Base-by-base conservation (phyloP, 768 basidiomycete genomes). In the Xerocomellus intermedius region DNA sequence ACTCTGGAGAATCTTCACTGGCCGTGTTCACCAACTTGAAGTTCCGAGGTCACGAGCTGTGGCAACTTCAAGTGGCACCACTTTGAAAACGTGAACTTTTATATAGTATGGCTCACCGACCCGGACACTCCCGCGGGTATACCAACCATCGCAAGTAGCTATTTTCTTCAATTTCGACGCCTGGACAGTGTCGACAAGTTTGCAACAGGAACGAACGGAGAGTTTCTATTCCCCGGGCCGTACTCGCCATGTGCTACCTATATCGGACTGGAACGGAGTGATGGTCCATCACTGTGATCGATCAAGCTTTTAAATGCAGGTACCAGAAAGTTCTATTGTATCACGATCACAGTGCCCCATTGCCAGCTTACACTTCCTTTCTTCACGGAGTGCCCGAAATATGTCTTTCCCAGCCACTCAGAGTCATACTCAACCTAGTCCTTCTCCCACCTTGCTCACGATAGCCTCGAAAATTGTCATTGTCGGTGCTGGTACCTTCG, bases 401-500 rank as follows among this genome's bases (percentile, higher is more conserved):
- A 63, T 62, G 60, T 36, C 47, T 44, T 7, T 16, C 42, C 8
- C 49, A 2, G 1, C 41, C 30, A 36, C 13, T 12, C 56, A 30
- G 22, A 42, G 2, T 37, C 39, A 36, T 24, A 21, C 30, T 37
- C 49, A 13, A 28, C 1, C 45, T 8, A 9, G 28, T 32, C 8
- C 35, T 9, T 22, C 41, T 37, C 8, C 21, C 19, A 26, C n/a
- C 36, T 30, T 38, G 5, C 50, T 62, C 35, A 41, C 50, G 43
- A 54, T 44, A n/a, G 10, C 55, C 36, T 63, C 67, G 5, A 60
- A 47, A 37, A 56, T 69, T 42, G 64, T 93, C 49, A 85, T 94
- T 56, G 76, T 92, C 41, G 92, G 92, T 26, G 86, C 89, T 38
- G 92, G 92, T 5, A 85, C 85, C 59, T 95, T 95, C 67, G 94